Evolutionary conservation across 2,329 filamentous ascomycete species (phyloP).

Genomic region (Chaetomiaceae sp.): DNA sequence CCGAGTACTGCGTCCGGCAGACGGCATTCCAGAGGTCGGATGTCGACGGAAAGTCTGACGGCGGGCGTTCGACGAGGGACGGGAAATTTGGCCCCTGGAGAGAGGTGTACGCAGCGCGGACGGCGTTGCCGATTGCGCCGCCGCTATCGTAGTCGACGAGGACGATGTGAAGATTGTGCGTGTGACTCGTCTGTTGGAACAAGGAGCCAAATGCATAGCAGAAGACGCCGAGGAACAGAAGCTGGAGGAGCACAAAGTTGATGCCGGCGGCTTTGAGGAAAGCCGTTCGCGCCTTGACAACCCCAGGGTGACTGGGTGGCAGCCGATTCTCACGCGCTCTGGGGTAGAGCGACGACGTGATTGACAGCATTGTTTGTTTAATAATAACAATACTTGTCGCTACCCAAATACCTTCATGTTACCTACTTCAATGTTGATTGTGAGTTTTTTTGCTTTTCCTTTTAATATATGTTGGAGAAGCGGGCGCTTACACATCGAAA

Average conservation of each 20-base stretch:
- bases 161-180: background rate
- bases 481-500: too few relatives aligned
- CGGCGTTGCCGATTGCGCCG: background rate
- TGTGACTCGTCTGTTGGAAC: background rate
- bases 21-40: background rate
- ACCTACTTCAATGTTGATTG: too few relatives aligned
- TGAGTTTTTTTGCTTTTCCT: too few relatives aligned
- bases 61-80: background rate
- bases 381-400: too few relatives aligned
- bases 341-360: background rate
- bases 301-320: background rate
- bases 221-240: constrained; percentile 1
- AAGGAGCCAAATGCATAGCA: background rate
- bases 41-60: background rate
- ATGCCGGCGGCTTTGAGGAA: constrained; percentile 1
- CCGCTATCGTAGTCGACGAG: constrained; percentile 3
- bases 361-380: background rate
- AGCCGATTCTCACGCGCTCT: background rate
- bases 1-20: background rate
- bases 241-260: constrained; percentile 2
- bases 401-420: too few relatives aligned
- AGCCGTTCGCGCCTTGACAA: background rate
- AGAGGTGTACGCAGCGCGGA: background rate
- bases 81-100: background rate
- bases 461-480: too few relatives aligned